These are phyloP conservation scores for Inonotus hispidus DNA, from an alignment of 1,284 basidiomycete species.

Conservation along the genomic window DNA sequence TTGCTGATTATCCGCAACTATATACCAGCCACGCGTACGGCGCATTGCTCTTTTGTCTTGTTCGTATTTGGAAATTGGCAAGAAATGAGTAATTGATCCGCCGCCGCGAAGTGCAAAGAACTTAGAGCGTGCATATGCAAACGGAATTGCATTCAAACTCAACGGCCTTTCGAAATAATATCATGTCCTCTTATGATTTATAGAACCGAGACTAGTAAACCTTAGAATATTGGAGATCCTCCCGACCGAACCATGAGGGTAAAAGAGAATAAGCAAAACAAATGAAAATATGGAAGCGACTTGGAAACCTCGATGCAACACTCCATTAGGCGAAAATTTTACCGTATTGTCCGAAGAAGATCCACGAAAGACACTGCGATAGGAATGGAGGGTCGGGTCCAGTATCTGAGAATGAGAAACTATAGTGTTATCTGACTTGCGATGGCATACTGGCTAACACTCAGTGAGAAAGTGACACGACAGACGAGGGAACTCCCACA, in stretches of 20 bases:
- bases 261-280: neutral
- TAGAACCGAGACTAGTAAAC: neutral
- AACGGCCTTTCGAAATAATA: too few species aligned
- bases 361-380: neutral
- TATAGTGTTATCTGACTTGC: too few species aligned
- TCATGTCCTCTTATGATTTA: too few species aligned
- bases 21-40: neutral
- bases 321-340: neutral
- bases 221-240: neutral
- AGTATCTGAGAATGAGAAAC: too few species aligned
- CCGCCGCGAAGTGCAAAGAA: neutral
- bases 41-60: slow-evolving; percentile 1
- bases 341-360: neutral
- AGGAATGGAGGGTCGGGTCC: too few species aligned
- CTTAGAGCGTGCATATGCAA: neutral
- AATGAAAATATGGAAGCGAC: slow-evolving; percentile 5
- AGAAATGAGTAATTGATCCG: neutral
- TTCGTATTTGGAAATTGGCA: neutral
- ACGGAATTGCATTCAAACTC: too few species aligned
- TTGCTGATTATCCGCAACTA: neutral
- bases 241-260: neutral
- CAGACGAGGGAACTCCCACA: too few species aligned
- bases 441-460: too few species aligned
- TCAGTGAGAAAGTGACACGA: too few species aligned
- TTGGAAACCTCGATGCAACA: neutral